Base-by-base conservation (phyloP, 1,284 basidiomycete genomes). In the Irpex rosettiformis region DNA sequence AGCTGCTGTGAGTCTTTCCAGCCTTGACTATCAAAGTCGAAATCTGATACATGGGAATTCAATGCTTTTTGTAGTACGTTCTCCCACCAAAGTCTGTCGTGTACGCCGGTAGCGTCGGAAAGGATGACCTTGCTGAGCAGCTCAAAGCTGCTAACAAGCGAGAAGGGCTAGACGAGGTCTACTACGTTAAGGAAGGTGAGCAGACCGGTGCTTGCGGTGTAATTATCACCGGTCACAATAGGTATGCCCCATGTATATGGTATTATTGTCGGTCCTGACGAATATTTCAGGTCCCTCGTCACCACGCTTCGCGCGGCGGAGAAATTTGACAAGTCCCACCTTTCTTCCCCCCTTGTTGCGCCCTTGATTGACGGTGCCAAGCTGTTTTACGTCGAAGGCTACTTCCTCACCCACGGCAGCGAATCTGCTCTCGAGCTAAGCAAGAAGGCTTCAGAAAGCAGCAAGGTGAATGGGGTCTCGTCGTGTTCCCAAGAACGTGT, bases 131-230 rank as follows among this genome's bases (percentile, higher is more conserved):
- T 55, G 93, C 94, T 24, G 82, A 94, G 64, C 94, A 97, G 70
- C 85, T 98, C 62, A 88, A 90, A 67, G 83, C 80, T n/a, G 97
- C 94, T 60, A 99, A 99, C 83, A 84, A 89, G 73, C 89, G 90
- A 60, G 97, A 98, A 75, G 95, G 95, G 6, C 84, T 99, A 62
- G 79, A 88, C 62, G 84, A 94, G 65, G 89, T 90, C 13, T 99
- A 99, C 78, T 89, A 91, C 72, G 92, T 98, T 68, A 88, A 88
- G 73, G 78, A 89, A 58, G 92, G 87, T 59, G 85, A 89, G 72
- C 88, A 94, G 76, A 99, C 97, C 8, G 97, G 97, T 61, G 96
- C 96, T 57, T 99, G 97, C 72, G 96, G 94, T 37, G 97, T 98
- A 65, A 78, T 99, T 67, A 88, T 99, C 75, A 98, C 95, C 52